Evolutionary conservation across 768 basidiomycete species (phyloP).

Genomic region (Rhodotorula toruloides): DNA sequence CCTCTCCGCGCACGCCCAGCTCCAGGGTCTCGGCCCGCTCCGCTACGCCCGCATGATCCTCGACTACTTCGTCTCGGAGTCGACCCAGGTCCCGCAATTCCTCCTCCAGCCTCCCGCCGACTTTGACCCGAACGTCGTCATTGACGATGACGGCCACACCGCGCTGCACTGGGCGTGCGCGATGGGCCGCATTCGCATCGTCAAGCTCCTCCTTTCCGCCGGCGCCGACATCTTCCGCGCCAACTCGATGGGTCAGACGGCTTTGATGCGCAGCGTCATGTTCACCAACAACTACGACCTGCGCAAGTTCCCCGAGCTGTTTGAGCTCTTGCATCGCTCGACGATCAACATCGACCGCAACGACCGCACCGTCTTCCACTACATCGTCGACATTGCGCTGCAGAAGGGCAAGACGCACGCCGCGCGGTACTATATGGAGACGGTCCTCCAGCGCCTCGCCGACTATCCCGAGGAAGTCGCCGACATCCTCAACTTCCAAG

Average conservation of each 20-base stretch:
- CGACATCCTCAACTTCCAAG: constrained; percentile 98
- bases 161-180: constrained; percentile 98
- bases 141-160: constrained; percentile 97
- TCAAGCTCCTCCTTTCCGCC: constrained; percentile 85
- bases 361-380: constrained; percentile 96
- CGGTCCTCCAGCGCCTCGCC: constrained; percentile 73
- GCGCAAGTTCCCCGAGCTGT: constrained; percentile 95
- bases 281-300: constrained; percentile 99
- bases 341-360: constrained; percentile 97
- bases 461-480: constrained; percentile 94
- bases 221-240: constrained; percentile 96
- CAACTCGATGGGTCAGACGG: constrained; percentile 93
- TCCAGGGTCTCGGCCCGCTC: constrained; percentile 45
- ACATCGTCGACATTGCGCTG: constrained; percentile 95
- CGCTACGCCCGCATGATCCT: constrained; percentile 87
- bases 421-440: constrained; percentile 98
- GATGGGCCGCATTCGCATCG: constrained; percentile 94
- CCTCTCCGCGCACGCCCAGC: constrained; percentile 26
- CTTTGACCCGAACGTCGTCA: constrained; percentile 91
- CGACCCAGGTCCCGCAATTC: constrained; percentile 78
- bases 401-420: constrained; percentile 97
- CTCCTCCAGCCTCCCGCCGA: constrained; percentile 81
- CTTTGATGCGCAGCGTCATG: constrained; percentile 98
- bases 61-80: constrained; percentile 98
- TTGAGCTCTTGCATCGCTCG: constrained; percentile 93